Evolutionary conservation across 2,329 filamentous ascomycete genomes (phyloP).

Genomic region (Paraphaeosphaeria minitans): DNA sequence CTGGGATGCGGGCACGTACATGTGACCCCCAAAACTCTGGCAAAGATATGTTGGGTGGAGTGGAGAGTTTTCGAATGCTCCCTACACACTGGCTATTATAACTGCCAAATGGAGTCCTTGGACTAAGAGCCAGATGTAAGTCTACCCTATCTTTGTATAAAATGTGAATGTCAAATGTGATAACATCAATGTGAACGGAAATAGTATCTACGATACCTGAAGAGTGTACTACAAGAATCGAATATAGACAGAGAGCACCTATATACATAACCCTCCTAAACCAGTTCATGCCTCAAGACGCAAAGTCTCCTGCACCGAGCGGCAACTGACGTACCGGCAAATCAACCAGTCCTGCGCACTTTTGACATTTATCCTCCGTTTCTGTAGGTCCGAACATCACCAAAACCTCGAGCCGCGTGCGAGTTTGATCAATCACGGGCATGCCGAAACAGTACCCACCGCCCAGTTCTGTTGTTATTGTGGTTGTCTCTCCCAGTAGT

Average conservation of each 20-base stretch:
- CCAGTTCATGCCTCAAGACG: neutral
- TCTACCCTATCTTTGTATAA: neutral
- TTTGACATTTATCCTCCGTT: constrained; percentile 14
- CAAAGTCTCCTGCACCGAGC: neutral
- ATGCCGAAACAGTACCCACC: constrained; percentile 11
- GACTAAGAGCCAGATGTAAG: no score
- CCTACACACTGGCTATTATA: no score
- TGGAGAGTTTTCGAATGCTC: no score
- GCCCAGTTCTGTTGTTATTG: neutral
- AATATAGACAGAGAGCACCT: neutral
- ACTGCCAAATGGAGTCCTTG: no score
- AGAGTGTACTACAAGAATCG: constrained; percentile 21
- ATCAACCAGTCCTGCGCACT: neutral
- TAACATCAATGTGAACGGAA: constrained; percentile 8
- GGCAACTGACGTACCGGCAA: neutral
- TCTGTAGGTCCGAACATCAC: neutral
- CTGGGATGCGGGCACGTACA: neutral
- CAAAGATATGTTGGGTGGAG: no score
- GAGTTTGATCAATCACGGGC: constrained; percentile 8
- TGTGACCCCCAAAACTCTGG: no score
- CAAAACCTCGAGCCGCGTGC: constrained; percentile 6
- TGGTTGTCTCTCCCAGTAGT: no score
- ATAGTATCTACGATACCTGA: constrained; percentile 13
- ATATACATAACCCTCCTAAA: neutral
- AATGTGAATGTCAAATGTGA: neutral